Evolutionary conservation across 2,329 filamentous ascomycete genomes (phyloP).

Genomic region (Xylariales sp.): DNA sequence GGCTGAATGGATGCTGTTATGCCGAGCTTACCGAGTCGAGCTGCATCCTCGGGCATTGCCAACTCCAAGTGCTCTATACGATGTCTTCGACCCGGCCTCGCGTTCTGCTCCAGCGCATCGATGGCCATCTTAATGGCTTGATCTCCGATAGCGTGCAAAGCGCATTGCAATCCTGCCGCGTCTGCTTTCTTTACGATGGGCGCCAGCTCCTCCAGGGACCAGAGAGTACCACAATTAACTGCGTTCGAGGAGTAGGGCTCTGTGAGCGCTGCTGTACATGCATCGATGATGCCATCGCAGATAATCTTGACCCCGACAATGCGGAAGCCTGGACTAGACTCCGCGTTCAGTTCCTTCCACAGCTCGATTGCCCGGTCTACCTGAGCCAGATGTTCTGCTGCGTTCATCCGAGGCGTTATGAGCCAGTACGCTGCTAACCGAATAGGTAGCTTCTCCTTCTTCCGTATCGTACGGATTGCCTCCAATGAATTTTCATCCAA

Average conservation of each 20-base stretch:
- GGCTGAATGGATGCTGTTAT: slow-evolving; percentile 58
- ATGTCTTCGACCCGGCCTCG: slow-evolving; percentile 44
- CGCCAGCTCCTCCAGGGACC: slow-evolving; percentile 46
- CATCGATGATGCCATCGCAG: slow-evolving; percentile 60
- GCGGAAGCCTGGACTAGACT: slow-evolving; percentile 38
- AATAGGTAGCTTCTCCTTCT: slow-evolving; percentile 33
- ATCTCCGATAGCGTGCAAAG: slow-evolving; percentile 63
- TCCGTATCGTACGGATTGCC: slow-evolving; percentile 38
- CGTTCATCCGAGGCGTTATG: slow-evolving; percentile 40
- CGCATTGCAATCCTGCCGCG: slow-evolving; percentile 51
- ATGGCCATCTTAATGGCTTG: slow-evolving; percentile 52
- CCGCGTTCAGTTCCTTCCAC: slow-evolving; percentile 36
- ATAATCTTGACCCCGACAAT: slow-evolving; percentile 62
- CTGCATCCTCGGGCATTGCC: slow-evolving; percentile 48
- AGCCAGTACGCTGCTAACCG: slow-evolving; percentile 54
- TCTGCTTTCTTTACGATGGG: slow-evolving; percentile 51
- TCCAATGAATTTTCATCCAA: slow-evolving; percentile 54
- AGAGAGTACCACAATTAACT: slow-evolving; percentile 45
- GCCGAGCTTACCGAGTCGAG: slow-evolving; percentile 50
- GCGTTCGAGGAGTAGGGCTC: slow-evolving; percentile 52
- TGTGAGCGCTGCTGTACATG: slow-evolving; percentile 56
- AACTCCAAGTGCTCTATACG: slow-evolving; percentile 64
- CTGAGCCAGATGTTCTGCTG: slow-evolving; percentile 41
- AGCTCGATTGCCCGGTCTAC: slow-evolving; percentile 48
- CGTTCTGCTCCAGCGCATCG: slow-evolving; percentile 43